A percentile compares a stretch with the other conserved stretches of the same genome.
These are phyloP conservation scores for Arachis monticola DNA, from an alignment of 331 rosid genomes.

Conservation along the genomic window DNA sequence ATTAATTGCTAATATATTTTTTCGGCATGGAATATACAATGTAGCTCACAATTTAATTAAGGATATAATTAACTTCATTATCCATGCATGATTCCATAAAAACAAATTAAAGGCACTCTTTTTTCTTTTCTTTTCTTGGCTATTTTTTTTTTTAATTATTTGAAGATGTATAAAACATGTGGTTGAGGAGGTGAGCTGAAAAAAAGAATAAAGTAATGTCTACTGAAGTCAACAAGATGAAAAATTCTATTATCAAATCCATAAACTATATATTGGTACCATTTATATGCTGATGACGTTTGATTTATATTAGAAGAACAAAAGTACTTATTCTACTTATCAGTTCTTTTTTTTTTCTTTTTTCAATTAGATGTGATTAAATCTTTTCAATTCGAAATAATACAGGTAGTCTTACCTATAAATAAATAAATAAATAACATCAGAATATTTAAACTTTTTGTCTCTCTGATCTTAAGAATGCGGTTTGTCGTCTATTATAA, in stretches of 20 bases:
- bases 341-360: background rate
- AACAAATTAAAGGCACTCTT: background rate
- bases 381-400: background rate
- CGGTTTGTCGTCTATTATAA: background rate
- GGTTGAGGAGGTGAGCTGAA: background rate
- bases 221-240: background rate
- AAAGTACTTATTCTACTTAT: background rate
- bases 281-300: background rate
- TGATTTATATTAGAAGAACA: background rate
- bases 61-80: background rate
- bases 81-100: background rate
- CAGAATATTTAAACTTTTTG: background rate
- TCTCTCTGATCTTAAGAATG: background rate
- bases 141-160: too few relatives aligned
- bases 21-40: constrained; percentile 17
- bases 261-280: background rate
- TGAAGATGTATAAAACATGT: background rate
- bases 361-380: too few relatives aligned
- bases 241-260: background rate
- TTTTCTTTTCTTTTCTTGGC: too few relatives aligned
- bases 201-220: background rate
- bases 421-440: background rate
- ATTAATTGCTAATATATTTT: constrained; percentile 1
- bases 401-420: background rate
- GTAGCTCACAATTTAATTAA: constrained; percentile 5